A percentile compares a stretch with the other conserved stretches of the same genome.
Evolutionary conservation across 352 stramenopile species (phyloP).

Genomic region (Phytopythium sindhum): DNA sequence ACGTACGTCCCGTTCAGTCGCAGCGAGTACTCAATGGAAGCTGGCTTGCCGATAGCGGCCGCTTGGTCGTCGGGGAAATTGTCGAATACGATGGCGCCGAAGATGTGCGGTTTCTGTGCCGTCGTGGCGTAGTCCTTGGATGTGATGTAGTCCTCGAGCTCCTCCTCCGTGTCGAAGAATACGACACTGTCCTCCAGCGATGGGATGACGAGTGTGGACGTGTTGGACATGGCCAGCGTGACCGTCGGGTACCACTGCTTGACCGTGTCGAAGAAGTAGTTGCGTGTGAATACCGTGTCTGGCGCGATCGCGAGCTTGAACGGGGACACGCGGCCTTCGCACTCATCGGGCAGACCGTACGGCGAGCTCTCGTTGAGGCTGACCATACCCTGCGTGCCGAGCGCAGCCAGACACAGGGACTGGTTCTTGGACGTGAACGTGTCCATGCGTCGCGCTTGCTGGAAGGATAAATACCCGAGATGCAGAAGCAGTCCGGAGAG

Average conservation of each 20-base stretch:
- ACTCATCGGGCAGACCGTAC: constrained; percentile 26
- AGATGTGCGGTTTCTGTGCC: constrained; percentile 38
- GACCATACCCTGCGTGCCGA: constrained; percentile 5
- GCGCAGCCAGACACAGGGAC: constrained; percentile 11
- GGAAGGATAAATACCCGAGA: constrained; percentile 35
- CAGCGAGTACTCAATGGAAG: constrained; percentile 58
- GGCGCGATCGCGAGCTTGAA: constrained; percentile 54
- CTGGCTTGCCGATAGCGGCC: constrained; percentile 33
- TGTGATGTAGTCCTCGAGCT: constrained; percentile 44
- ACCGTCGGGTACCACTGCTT: constrained; percentile 53
- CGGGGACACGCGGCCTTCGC: constrained; percentile 25
- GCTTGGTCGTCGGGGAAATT: constrained; percentile 20
- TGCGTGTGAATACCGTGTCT: constrained; percentile 52
- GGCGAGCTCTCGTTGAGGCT: constrained; percentile 23
- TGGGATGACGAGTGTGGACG: constrained; percentile 25
- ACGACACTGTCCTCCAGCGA: constrained; percentile 56
- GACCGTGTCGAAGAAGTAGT: constrained; percentile 60
- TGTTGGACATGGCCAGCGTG: constrained; percentile 6
- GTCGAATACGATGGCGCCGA: constrained; percentile 64
- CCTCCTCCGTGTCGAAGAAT: constrained; percentile 48
- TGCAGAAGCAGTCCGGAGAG: constrained; percentile 56
- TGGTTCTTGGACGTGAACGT: constrained; percentile 29
- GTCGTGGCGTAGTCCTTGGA: constrained; percentile 39
- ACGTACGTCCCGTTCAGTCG: constrained; percentile 56
- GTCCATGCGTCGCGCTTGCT: constrained; percentile 30